These are phyloP conservation scores for Pisolithus tinctorius DNA, from an alignment of 768 basidiomycete genomes.

Conservation along the genomic window DNA sequence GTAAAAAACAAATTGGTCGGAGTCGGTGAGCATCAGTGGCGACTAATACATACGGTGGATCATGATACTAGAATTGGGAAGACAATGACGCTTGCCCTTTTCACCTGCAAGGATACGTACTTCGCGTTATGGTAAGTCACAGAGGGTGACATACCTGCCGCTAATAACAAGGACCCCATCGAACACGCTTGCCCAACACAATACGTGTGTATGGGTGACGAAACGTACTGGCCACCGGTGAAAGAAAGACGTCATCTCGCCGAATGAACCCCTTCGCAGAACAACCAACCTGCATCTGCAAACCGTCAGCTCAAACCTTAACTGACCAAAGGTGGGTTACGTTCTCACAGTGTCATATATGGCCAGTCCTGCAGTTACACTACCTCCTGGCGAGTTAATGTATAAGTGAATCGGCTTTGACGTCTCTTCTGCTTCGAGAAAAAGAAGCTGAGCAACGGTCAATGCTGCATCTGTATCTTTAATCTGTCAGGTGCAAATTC, in stretches of 20 bases:
- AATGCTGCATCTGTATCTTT: constrained; percentile 85
- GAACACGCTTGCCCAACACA: constrained; percentile 93
- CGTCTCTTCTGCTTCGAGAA: constrained; percentile 93
- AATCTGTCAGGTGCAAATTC: constrained; percentile 46
- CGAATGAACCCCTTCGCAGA: constrained; percentile 1
- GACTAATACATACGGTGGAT: constrained; percentile 75
- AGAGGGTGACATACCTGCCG: constrained; percentile 50
- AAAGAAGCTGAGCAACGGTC: constrained; percentile 86
- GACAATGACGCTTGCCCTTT: constrained; percentile 83
- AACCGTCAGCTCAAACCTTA: constrained; percentile 13
- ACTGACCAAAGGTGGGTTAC: background rate
- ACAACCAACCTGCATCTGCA: constrained; percentile 63
- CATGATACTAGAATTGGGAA: constrained; percentile 96
- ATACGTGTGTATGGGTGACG: constrained; percentile 93
- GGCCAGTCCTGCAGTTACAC: constrained; percentile 91
- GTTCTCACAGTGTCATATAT: constrained; percentile 90
- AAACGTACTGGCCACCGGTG: constrained; percentile 61
- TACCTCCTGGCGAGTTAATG: constrained; percentile 95
- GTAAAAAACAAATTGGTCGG: constrained; percentile 4
- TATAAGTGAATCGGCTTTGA: constrained; percentile 93
- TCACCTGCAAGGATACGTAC: constrained; percentile 41
- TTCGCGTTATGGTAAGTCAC: constrained; percentile 5
- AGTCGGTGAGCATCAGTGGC: background rate
- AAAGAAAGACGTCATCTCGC: constrained; percentile 13
- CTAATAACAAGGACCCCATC: constrained; percentile 91